Conservation (phyloP, 306 rosid species). For the Ormosia emarginata region DNA sequence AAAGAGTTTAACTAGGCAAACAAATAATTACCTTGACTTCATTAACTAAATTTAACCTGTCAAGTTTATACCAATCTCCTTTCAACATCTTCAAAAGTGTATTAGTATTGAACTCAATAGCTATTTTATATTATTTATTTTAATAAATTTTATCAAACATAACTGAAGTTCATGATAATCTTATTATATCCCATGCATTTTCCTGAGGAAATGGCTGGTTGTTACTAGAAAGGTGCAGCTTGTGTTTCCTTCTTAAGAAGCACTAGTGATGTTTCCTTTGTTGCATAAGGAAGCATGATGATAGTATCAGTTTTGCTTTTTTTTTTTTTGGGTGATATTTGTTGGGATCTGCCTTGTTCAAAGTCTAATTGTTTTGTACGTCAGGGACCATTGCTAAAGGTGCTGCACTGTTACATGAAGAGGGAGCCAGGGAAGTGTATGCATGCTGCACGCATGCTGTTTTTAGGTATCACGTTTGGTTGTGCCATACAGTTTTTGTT, state of each 20-base stretch:
- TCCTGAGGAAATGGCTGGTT: not conserved
- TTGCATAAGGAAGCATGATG: not conserved
- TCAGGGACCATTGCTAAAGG: conserved; percentile 93
- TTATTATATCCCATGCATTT: not conserved
- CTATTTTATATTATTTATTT: not conserved
- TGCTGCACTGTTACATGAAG: conserved; percentile 86
- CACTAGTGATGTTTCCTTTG: not conserved
- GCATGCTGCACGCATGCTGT: conserved; percentile 97
- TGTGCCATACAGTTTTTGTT: not conserved
- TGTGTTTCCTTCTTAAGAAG: not conserved
- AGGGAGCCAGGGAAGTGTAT: conserved; percentile 98
- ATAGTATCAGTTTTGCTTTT: not conserved
- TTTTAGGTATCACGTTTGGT: conserved; percentile 60
- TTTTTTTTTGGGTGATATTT: not conserved
- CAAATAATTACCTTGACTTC: not conserved
- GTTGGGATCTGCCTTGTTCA: not conserved
- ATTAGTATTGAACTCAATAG: not conserved
- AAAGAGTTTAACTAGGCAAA: not conserved
- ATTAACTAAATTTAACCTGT: not conserved
- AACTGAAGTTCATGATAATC: not conserved
- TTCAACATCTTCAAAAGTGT: not conserved
- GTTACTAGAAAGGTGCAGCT: not conserved
- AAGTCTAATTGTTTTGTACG: not conserved
- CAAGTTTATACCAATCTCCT: not conserved
- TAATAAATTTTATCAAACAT: not conserved